phyloP scores from a whole-genome alignment of 163 green algal genomes.

The Scenedesmus sp. region DNA sequence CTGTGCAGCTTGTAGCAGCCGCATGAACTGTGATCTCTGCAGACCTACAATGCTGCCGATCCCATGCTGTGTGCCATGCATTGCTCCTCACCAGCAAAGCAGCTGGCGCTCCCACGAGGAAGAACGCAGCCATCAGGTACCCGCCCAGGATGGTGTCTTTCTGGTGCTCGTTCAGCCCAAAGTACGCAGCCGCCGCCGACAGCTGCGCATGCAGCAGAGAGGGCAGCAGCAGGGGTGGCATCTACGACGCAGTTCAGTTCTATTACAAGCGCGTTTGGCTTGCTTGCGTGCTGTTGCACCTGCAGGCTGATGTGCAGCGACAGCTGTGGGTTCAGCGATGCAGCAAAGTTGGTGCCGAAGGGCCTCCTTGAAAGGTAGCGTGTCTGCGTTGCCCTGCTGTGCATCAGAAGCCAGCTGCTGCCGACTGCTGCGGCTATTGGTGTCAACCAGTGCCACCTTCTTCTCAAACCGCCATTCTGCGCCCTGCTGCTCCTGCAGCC shows the following conservation, averaged over 20 bases:
- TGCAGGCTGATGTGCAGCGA: not conserved
- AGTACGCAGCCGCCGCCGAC: conserved; percentile 70
- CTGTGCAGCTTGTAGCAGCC: not conserved
- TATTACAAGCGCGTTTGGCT: not conserved
- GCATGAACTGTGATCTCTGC: too few relatives aligned
- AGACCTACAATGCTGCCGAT: too few relatives aligned
- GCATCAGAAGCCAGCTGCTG: too few relatives aligned
- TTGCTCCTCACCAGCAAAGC: conserved; percentile 78
- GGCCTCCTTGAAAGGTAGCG: too few relatives aligned
- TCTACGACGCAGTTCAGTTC: too few relatives aligned
- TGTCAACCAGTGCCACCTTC: too few relatives aligned
- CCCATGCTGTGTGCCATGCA: too few relatives aligned
- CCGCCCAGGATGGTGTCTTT: conserved; percentile 71
- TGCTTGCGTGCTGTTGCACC: too few relatives aligned
- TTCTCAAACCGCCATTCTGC: not conserved
- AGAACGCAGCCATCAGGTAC: conserved; percentile 84
- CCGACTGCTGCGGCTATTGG: not conserved
- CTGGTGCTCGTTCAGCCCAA: conserved; percentile 79
- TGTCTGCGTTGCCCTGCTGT: not conserved
- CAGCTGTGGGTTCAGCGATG: not conserved
- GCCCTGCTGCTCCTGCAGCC: not conserved
- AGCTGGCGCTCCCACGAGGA: conserved; percentile 86
- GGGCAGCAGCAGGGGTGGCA: too few relatives aligned
- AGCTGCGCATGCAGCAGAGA: conserved; percentile 57
- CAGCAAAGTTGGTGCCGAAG: not conserved